Evolutionary conservation across 257 asterid species (phyloP), one percentile per base, ranked within the genome.

Genomic region (Coffea canephora): DNA sequence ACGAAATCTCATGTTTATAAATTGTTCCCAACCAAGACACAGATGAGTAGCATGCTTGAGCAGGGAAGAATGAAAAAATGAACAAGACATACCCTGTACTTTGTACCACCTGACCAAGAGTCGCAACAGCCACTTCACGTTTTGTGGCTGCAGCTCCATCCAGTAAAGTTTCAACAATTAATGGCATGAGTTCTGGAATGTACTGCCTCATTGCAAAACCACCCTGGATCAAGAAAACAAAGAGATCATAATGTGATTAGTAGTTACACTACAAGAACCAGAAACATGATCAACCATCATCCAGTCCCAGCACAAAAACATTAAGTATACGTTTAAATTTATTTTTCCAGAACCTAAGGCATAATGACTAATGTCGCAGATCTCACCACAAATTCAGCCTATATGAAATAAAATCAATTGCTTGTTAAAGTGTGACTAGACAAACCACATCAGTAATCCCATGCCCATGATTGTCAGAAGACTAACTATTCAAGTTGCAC

Each of bases 81-180:
- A 31, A 71, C 70, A 55, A 76, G 50, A n/a, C 93, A 78, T 89
- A 94, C 99, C 99, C 99, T 5, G 99, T 96, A 90, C 98, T 94
- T 85, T 96, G 99, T 72, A 96, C 97, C 85, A 96, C 98, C 87
- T 94, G 99, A 86, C 99, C 99, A 46, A 96, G 97, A 73, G 99
- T 96, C 73, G 97, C 89, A 77, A 96, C 97, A 43, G 99, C 98
- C 81, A 96, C 98, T 89, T 96, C 98, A 69, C 99, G 99, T 87
- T 94, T 96, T 81, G 86, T 83, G 82, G 94, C 98, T 76, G 97
- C 97, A 81, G 98, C 97, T 55, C 97, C 95, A 84, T 96, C 99
- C 86, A 94, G 85, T 83, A 96, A 85, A 79, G 99, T 97, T 61
- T 96, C 99, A 50, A 94, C 96, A 48, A 96, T 94, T 83, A 96